A percentile compares a stretch with the other conserved stretches of the same genome.
These are phyloP conservation scores for Heimioporus sp. DNA, from an alignment of 768 basidiomycete species.

Conservation along the genomic window DNA sequence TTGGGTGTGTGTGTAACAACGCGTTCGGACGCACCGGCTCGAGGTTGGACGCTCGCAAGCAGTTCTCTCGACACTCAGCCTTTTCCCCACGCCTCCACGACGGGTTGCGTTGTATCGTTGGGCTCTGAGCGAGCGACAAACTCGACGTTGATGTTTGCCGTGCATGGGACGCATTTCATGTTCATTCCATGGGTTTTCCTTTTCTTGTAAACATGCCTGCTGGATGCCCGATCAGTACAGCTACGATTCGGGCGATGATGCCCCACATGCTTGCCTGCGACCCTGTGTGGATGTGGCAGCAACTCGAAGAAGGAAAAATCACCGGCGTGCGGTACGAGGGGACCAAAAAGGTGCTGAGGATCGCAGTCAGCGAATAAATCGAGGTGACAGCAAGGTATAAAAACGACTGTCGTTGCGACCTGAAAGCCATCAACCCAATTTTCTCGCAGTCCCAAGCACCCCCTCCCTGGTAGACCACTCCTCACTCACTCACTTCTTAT, in stretches of 20 bases:
- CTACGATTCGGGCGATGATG: slow-evolving; percentile 18
- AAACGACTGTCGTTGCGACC: slow-evolving; percentile 6
- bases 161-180: no score
- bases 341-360: slow-evolving; percentile 3
- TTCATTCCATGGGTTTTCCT: slow-evolving; percentile 10
- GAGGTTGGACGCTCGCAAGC: no score
- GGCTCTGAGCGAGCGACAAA: slow-evolving; percentile 8
- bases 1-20: slow-evolving; percentile 11
- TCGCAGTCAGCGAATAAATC: slow-evolving; percentile 5
- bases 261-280: slow-evolving; percentile 1
- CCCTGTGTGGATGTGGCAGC: slow-evolving; percentile 18
- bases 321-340: slow-evolving; percentile 7
- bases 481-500: not conserved
- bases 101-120: slow-evolving; percentile 12
- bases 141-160: slow-evolving; percentile 15
- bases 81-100: not conserved
- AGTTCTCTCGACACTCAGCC: no score
- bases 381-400: slow-evolving; percentile 14
- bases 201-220: slow-evolving; percentile 24
- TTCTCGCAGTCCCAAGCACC: slow-evolving; percentile 21
- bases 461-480: not conserved
- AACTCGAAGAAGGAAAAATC: not conserved
- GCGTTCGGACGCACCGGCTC: slow-evolving; percentile 6
- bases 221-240: slow-evolving; percentile 21
- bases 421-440: slow-evolving; percentile 8